Conservation (phyloP, 805 yeast genomes). For the Clavispora santaluciae region DNA sequence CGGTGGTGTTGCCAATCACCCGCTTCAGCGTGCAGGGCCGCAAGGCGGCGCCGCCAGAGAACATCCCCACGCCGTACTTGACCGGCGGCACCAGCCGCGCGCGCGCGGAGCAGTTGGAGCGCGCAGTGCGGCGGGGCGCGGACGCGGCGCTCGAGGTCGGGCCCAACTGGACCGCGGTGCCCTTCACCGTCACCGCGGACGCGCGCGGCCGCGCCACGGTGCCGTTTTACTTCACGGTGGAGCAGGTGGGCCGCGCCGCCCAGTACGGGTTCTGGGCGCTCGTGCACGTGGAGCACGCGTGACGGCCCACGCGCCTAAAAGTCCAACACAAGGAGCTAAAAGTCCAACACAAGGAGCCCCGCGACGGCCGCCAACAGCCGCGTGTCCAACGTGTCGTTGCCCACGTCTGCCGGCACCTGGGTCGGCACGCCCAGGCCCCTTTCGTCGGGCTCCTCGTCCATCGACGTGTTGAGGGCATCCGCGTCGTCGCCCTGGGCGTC, state of each 20-base stretch:
- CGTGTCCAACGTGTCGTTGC: constrained; percentile 42
- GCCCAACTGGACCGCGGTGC: constrained; percentile 33
- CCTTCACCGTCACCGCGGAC: constrained; percentile 17
- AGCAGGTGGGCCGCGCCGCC: constrained; percentile 17
- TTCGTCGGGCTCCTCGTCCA: constrained; percentile 7
- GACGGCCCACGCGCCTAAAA: neutral
- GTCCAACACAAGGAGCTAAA: constrained; percentile 21
- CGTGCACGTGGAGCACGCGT: constrained; percentile 5
- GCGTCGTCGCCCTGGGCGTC: constrained; percentile 15
- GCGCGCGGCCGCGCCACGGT: constrained; percentile 5
- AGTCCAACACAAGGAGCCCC: constrained; percentile 54
- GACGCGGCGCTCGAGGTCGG: constrained; percentile 14
- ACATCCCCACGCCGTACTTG: constrained; percentile 32
- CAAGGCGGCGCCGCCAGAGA: constrained; percentile 20
- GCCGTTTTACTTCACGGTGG: constrained; percentile 28
- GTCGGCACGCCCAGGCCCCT: constrained; percentile 14
- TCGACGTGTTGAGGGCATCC: constrained; percentile 15
- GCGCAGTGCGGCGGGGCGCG: constrained; percentile 17
- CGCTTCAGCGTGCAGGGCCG: constrained; percentile 18
- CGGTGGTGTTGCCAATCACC: constrained; percentile 22
- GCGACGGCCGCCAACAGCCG: constrained; percentile 52
- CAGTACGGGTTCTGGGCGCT: constrained; percentile 26
- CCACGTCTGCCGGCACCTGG: constrained; percentile 12
- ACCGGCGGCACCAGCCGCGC: constrained; percentile 25
- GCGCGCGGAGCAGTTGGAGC: constrained; percentile 26